Conservation (phyloP, 192 early-diverging fungal genomes). For the Coemansia aciculifera region DNA sequence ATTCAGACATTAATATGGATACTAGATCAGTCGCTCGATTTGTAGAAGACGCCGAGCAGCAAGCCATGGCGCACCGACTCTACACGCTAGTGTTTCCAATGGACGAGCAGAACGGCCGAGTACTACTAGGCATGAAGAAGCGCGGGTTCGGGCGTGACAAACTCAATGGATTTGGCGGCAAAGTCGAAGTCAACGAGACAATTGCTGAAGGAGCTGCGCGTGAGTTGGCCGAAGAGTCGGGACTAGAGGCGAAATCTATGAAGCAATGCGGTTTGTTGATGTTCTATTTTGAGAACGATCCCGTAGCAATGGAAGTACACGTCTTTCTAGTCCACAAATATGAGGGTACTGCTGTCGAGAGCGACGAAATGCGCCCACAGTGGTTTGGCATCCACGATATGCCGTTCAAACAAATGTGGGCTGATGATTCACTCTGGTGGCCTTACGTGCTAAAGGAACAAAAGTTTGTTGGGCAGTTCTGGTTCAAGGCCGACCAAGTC, state of each 20-base stretch:
- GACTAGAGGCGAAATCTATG: slow-evolving; percentile 44
- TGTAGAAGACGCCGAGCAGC: slow-evolving; percentile 33
- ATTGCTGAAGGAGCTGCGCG: slow-evolving; percentile 61
- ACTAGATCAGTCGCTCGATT: slow-evolving; percentile 34
- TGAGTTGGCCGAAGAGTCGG: slow-evolving; percentile 65
- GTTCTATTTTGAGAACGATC: slow-evolving; percentile 67
- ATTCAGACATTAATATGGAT: slow-evolving; percentile 13
- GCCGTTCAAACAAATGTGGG: slow-evolving; percentile 73
- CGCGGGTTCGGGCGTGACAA: slow-evolving; percentile 71
- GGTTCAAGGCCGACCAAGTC: slow-evolving; percentile 49
- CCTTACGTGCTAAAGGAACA: slow-evolving; percentile 53
- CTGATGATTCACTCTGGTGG: slow-evolving; percentile 68
- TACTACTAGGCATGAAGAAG: slow-evolving; percentile 79
- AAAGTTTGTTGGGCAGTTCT: slow-evolving; percentile 55
- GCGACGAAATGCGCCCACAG: slow-evolving; percentile 75
- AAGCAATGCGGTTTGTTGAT: slow-evolving; percentile 59
- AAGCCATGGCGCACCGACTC: slow-evolving; percentile 27
- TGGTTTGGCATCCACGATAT: slow-evolving; percentile 62
- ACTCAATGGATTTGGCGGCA: slow-evolving; percentile 80
- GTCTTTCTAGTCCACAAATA: slow-evolving; percentile 57
- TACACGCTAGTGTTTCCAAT: slow-evolving; percentile 52
- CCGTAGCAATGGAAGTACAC: slow-evolving; percentile 66
- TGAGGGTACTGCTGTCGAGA: slow-evolving; percentile 58
- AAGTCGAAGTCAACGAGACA: slow-evolving; percentile 69
- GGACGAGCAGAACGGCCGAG: slow-evolving; percentile 18